Evolutionary conservation across 441 rosid species (phyloP), one percentile per base, ranked within the genome.

Genomic region (Gossypium schwendimanii): DNA sequence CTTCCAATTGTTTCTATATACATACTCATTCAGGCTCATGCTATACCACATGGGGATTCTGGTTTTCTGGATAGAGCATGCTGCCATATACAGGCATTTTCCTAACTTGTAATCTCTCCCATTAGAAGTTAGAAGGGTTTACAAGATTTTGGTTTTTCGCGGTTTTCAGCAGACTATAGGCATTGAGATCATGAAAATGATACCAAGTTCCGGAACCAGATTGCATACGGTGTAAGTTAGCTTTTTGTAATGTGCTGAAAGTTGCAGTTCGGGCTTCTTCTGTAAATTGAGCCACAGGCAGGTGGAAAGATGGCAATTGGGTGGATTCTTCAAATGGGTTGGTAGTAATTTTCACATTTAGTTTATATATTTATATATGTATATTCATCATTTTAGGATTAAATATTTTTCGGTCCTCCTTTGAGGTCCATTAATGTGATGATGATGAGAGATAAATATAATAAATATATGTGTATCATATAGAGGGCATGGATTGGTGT

Each of bases 241-340:
- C 44, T 66, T 62, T 62, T 45, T 31, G 33, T 61, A 44, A 63
- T 59, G 65, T 50, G 77, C 64, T 58, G 44, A 5, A 70, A 60
- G 72, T 44, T 79, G 63, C 76, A 73, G 71, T 66, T 70, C 20
- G 77, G 73, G 75, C 50, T 63, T 23, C 54, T 75, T 36, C 72
- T 85, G 86, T 88, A 88, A 78, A 85, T 87, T 75, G 88, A 77
- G 81, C 82, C 78, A 72, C 78, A 69, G 75, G 81, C 77, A 76
- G 77, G 73, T 68, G 18, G 71, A 59, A 59, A 26, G 36, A 71
- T 63, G 75, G 69, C 55, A n/a, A 58, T 66, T 71, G 64, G 76
- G 57, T 78, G 78, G 82, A 63, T 75, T 59, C 31, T 68, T 62
- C 44, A 31, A 18, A 45, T 58, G 85, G 81, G 80, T 72, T 82